A percentile compares a stretch with the other conserved stretches of the same genome.
Conservation (phyloP, 2,329 filamentous ascomycete species). For the Aspergillus oerlinghausenensis region DNA sequence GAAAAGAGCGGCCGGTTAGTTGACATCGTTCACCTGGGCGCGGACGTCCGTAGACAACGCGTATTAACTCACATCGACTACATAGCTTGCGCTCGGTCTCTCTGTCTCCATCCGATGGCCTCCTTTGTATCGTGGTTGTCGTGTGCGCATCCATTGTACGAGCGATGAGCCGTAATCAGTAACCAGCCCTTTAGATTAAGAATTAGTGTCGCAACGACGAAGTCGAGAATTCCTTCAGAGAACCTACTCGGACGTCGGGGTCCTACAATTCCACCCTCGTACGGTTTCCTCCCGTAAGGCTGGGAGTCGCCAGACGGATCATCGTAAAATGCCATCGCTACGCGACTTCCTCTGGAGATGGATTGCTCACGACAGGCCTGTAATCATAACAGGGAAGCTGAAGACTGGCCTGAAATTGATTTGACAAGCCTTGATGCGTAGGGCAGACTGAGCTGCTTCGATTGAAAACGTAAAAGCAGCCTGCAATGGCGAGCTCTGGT, state of each 20-base stretch:
- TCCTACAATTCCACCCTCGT: constrained; percentile 31
- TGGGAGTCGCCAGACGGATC: constrained; percentile 33
- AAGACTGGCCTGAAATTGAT: neutral
- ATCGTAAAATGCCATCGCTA: constrained; percentile 37
- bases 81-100: constrained; percentile 81
- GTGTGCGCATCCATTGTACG: constrained; percentile 84
- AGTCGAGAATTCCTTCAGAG: neutral
- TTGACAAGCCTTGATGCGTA: neutral
- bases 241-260: constrained; percentile 39
- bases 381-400: constrained; percentile 14
- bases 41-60: neutral
- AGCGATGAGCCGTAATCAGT: constrained; percentile 91
- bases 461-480: neutral
- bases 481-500: neutral
- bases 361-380: constrained; percentile 6
- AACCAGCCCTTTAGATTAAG: constrained; percentile 62
- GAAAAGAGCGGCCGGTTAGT: constrained; percentile 4
- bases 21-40: constrained; percentile 7
- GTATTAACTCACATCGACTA: constrained; percentile 66
- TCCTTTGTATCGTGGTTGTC: constrained; percentile 70
- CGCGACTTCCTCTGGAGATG: constrained; percentile 4
- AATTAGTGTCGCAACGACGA: constrained; percentile 12
- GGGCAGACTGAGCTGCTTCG: neutral
- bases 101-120: constrained; percentile 70
- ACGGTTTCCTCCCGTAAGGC: constrained; percentile 29